Conservation (phyloP, 345 rosid genomes). For the Raphanus raphanistrum region DNA sequence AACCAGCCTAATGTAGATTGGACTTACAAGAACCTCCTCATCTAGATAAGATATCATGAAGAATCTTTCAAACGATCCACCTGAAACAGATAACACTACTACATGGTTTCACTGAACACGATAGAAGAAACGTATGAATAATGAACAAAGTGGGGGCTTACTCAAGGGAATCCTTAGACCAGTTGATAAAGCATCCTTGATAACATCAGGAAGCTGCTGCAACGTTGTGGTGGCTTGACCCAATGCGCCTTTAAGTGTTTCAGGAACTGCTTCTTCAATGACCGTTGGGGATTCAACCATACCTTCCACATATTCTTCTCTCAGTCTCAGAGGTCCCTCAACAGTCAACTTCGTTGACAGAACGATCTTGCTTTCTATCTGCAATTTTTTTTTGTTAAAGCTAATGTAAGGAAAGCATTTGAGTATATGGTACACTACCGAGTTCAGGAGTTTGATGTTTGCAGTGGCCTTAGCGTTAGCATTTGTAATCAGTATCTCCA, state of each 20-base stretch:
- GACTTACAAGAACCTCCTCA: slow-evolving; percentile 86
- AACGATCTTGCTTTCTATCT: slow-evolving; percentile 78
- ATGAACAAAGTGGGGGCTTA: slow-evolving; percentile 44
- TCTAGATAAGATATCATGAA: slow-evolving; percentile 96
- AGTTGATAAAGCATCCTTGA: slow-evolving; percentile 60
- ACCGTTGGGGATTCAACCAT: slow-evolving; percentile 70
- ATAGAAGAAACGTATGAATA: background rate
- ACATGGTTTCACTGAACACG: background rate
- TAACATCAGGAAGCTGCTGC: slow-evolving; percentile 80
- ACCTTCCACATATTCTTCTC: slow-evolving; percentile 86
- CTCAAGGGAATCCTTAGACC: slow-evolving; percentile 84
- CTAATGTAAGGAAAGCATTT: slow-evolving; percentile 8
- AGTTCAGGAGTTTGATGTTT: slow-evolving; percentile 61
- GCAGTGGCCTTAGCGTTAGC: slow-evolving; percentile 62
- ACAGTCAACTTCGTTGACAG: slow-evolving; percentile 64
- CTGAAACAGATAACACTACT: slow-evolving; percentile 42
- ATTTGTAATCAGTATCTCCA: slow-evolving; percentile 73
- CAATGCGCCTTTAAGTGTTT: slow-evolving; percentile 72
- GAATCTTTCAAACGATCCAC: slow-evolving; percentile 79
- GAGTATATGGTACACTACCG: slow-evolving; percentile 42
- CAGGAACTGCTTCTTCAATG: slow-evolving; percentile 81
- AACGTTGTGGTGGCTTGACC: slow-evolving; percentile 64
- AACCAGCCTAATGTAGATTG: background rate
- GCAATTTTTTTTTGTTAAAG: slow-evolving; percentile 18
- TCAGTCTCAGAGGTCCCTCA: slow-evolving; percentile 96